Base-by-base conservation (phyloP, 2,329 filamentous ascomycete species). In the Byssoonygena ceratinophila region DNA sequence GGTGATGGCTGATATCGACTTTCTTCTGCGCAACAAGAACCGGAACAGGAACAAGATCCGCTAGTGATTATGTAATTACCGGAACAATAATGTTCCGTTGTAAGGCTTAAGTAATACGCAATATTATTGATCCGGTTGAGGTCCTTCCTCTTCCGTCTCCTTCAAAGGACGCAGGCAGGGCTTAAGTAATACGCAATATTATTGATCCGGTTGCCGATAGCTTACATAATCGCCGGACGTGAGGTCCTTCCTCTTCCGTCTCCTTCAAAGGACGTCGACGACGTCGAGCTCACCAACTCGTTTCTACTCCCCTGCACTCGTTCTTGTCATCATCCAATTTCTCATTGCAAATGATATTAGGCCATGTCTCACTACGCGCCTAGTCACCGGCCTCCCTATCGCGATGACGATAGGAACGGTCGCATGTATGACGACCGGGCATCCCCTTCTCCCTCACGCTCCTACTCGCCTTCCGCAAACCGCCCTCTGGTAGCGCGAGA, bases 351-450 rank as follows among this genome's bases (percentile, higher is more conserved):
- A 41, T 41, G 27, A 31, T 41, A 6, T 7, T 14, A 3, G 11
- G 56, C 48, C 43, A 68, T 68, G 65, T 61, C 62, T 55, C 59
- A 61, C 56, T 55, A 60, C 23, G 58, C 59, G 47, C 55, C 62
- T 45, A 61, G 52, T 2, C 47, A 60, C n/a, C 54, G 65, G 46
- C 59, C 59, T 0, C 62, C 62, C 40, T 60, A 61, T 46, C 59
- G 60, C 46, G 61, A 59, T 50, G 63, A 68, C 46, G 66, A 72
- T 52, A 63, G 66, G 50, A 69, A 73, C 47, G 70, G 68, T 46
- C 64, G 65, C 47, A 72, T 74, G 66, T 74, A 74, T 58, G 71
- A 74, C 58, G 73, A 75, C 55, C 66, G 62, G 51, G 46, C 56
- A 2, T 65, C 68, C 34, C 64, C 59, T 52, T 68, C 69, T 32